A percentile compares a stretch with the other conserved stretches of the same genome.
Evolutionary conservation across 1,139 yeast species (phyloP).

Genomic region (Saccharomyces uvarum): DNA sequence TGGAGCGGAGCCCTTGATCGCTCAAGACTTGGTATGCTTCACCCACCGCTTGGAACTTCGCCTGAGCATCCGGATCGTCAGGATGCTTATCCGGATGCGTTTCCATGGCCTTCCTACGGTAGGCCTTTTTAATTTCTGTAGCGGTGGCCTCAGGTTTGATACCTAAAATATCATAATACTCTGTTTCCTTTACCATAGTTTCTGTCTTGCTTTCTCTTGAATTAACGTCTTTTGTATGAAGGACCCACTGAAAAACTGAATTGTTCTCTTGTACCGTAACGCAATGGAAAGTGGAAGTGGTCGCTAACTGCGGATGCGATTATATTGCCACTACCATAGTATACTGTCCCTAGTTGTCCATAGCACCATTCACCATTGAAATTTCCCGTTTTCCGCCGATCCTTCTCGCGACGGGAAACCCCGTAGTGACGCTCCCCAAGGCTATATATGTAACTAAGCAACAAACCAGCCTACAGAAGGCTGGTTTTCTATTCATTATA

Average conservation of each 20-base stretch:
- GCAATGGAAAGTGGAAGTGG: neutral
- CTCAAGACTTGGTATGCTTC: constrained; percentile 64
- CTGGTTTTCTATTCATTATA: neutral
- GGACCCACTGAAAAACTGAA: neutral
- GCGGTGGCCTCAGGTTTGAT: constrained; percentile 66
- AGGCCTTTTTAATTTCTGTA: constrained; percentile 84
- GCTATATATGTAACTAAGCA: neutral
- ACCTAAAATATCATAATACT: constrained; percentile 75
- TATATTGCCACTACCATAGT: neutral
- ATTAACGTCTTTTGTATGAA: neutral
- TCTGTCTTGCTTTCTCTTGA: neutral
- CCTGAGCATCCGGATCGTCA: constrained; percentile 63
- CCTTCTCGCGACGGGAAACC: neutral
- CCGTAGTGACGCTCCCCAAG: neutral
- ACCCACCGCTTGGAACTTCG: constrained; percentile 59
- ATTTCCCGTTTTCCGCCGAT: neutral
- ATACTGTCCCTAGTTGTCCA: neutral
- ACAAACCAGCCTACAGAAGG: neutral
- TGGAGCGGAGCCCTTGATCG: constrained; percentile 51
- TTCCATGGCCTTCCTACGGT: constrained; percentile 77
- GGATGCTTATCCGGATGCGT: constrained; percentile 97
- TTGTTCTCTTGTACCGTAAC: neutral
- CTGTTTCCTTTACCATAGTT: constrained; percentile 84
- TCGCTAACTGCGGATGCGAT: neutral
- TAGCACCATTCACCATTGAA: neutral